Evolutionary conservation across 179 eudicot species (phyloP).

Genomic region (Beta lomatogona): DNA sequence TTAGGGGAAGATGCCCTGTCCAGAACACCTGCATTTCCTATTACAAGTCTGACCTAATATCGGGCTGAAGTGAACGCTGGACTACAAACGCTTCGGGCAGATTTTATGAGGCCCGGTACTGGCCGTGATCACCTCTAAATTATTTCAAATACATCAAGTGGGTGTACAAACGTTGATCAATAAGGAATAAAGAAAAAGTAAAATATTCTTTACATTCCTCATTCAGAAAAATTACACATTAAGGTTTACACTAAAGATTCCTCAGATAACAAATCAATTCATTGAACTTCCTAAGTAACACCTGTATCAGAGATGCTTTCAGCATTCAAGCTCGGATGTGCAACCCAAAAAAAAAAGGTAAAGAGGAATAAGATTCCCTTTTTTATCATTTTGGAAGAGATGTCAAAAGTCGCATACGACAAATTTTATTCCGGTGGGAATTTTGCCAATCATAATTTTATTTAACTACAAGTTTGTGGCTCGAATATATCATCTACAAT

Average conservation of each 20-base stretch:
- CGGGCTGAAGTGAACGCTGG: too few species aligned
- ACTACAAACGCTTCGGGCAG: too few species aligned
- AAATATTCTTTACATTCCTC: neutral
- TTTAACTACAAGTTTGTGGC: conserved; percentile 4
- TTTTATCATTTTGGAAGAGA: neutral
- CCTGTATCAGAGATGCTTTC: neutral
- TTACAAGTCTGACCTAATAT: too few species aligned
- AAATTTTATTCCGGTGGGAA: neutral
- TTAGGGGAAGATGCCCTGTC: too few species aligned
- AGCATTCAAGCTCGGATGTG: neutral
- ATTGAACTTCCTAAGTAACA: neutral
- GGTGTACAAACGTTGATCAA: neutral
- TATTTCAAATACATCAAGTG: neutral
- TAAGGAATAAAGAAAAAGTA: neutral
- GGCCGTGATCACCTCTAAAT: too few species aligned
- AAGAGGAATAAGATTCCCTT: conserved; percentile 18
- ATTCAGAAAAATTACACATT: neutral
- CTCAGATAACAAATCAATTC: neutral
- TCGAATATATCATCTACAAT: conserved; percentile 4
- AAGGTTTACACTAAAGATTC: conserved; percentile 18
- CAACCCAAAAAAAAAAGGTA: neutral
- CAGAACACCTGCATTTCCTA: too few species aligned
- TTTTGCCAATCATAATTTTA: neutral
- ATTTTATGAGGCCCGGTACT: too few species aligned
- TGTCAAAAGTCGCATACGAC: neutral